Percentiles rank a stretch among this genome's conserved stretches.
phyloP scores from a whole-genome alignment of 2,329 filamentous ascomycete species.

The Botryotinia convoluta region DNA sequence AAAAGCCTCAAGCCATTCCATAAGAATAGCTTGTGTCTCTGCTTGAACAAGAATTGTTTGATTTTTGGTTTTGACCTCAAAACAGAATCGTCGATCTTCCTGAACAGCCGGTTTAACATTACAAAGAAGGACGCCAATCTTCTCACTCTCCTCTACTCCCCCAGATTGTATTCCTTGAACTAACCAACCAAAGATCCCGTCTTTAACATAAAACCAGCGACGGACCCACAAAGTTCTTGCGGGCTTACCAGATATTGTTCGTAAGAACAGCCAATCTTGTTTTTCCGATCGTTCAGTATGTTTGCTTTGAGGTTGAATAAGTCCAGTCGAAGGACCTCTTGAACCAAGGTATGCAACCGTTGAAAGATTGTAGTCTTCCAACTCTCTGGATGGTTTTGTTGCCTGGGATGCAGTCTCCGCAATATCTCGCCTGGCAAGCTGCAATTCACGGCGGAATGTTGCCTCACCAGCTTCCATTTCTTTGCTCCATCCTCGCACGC shows the following conservation, averaged over 20 bases:
- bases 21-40: conserved; percentile 88
- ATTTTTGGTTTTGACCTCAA: conserved; percentile 97
- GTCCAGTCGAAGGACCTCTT: conserved; percentile 58
- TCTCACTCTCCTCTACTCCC: conserved; percentile 91
- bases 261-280: conserved; percentile 90
- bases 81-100: conserved; percentile 94
- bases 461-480: conserved; percentile 92
- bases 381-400: conserved; percentile 79
- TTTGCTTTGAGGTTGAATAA: conserved; percentile 49
- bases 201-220: conserved; percentile 93
- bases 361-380: conserved; percentile 88
- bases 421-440: conserved; percentile 75
- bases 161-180: conserved; percentile 74
- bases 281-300: conserved; percentile 62
- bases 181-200: conserved; percentile 94
- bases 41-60: conserved; percentile 86
- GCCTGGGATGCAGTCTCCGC: conserved; percentile 70
- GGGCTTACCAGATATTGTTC: conserved; percentile 81
- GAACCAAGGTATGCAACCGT: conserved; percentile 85
- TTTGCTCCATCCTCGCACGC: conserved; percentile 86
- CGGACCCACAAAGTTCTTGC: conserved; percentile 85
- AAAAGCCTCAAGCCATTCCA: conserved; percentile 90
- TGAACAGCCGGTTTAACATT: conserved; percentile 86
- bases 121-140: conserved; percentile 91
- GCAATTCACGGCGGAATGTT: conserved; percentile 77